Base-by-base conservation (phyloP, 1,284 basidiomycete genomes). In the Leccinum fuscescens region DNA sequence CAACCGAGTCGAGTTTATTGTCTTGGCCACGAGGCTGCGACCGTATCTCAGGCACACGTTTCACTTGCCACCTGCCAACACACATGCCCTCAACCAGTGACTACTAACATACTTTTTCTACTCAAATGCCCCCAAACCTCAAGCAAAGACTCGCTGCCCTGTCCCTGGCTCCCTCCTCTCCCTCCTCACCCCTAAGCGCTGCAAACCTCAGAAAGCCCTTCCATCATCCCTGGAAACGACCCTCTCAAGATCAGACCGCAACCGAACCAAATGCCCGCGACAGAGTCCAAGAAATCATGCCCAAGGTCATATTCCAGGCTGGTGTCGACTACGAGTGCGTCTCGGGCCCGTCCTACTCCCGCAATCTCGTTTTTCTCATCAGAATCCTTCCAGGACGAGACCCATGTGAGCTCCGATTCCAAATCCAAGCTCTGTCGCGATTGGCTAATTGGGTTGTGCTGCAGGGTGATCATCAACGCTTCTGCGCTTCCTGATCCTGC, bases 321-420 rank as follows among this genome's bases (percentile, higher is more conserved):
- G 92, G 92, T 1, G 89, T 94, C 58, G 92, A 94, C 75, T 93
- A 85, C 68, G 92, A 93, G 90, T 93, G 67, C 67, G 81, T 77
- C 14, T 27, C 52, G 27, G 54, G 52, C 48, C 33, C 48, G 58
- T 61, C 29, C 60, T 46, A 11, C 42, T 44, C 22, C 6, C 15
- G 24, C n/a, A 17, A 14, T n/a, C 31, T 11, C 31, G 48, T 24
- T 61, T 54, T 63, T 56, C 61, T 70, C 6, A 70, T 60, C 37
- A 11, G 20, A 37, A 6, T 20, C 7, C 2, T n/a, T 48, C 4
- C 59, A 93, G 91, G 74, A 93, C 92, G 55, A 81, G 91, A 65
- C 92, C 92, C 54, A 93, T 94, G 91, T 92, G 78, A 68, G 86
- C 55, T 37, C 35, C 37, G 6, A 31, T 15, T 35, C 24, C 27